phyloP scores from a whole-genome alignment of 2,329 filamentous ascomycete genomes.

The Alternaria sp. region DNA sequence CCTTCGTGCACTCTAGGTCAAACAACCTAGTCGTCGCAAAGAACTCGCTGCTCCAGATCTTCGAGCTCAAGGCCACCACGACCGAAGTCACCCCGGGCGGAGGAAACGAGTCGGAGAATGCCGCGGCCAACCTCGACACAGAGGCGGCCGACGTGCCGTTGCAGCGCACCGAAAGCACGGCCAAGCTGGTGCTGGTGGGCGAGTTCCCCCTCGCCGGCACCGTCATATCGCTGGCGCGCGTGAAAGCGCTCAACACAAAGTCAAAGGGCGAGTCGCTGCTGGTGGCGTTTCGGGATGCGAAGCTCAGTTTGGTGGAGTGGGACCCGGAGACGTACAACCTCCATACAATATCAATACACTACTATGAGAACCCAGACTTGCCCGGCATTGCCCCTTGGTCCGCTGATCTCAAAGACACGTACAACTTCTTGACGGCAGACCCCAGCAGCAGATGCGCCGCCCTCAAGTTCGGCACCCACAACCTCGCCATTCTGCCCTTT shows the following conservation, averaged over 20 bases:
- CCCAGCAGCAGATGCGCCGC: conserved; percentile 92
- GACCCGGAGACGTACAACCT: conserved; percentile 79
- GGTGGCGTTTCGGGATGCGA: conserved; percentile 86
- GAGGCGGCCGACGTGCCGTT: conserved; percentile 51
- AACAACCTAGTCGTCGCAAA: conserved; percentile 91
- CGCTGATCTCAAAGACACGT: conserved; percentile 73
- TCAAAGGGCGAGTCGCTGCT: conserved; percentile 85
- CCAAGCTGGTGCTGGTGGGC: conserved; percentile 82
- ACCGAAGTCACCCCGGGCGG: conserved; percentile 60
- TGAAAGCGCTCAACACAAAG: conserved; percentile 74
- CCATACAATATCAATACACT: conserved; percentile 92
- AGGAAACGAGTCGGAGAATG: conserved; percentile 51
- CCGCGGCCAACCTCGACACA: conserved; percentile 56
- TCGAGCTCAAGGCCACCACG: conserved; percentile 71
- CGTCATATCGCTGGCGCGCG: conserved; percentile 78
- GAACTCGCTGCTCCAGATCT: conserved; percentile 91
- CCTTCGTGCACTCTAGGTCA: conserved; percentile 76
- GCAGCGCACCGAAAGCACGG: conserved; percentile 69
- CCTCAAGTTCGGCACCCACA: conserved; percentile 87
- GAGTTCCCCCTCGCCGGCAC: conserved; percentile 86
- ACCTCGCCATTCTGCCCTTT: conserved; percentile 93
- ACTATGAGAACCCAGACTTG: conserved; percentile 94
- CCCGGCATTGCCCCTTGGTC: conserved; percentile 79
- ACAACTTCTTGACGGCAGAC: conserved; percentile 85
- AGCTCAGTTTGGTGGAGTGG: conserved; percentile 93